Base-by-base conservation (phyloP, 192 early-diverging fungal genomes). In the Backusella liffmaniae region DNA sequence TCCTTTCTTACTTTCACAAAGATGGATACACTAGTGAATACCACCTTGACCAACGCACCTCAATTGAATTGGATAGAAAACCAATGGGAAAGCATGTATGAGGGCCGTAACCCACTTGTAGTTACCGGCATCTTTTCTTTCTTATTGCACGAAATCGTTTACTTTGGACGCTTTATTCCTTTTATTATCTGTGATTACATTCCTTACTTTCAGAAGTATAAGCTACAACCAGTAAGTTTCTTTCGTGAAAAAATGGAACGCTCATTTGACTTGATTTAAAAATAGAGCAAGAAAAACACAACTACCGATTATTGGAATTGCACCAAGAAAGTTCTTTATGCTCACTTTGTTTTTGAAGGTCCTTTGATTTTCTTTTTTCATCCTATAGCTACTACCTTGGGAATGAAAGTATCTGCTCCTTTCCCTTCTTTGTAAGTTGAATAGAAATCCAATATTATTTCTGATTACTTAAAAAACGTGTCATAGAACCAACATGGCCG, bases 341-440 rank as follows among this genome's bases (percentile, higher is more conserved):
- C 84, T 71, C 97, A 98, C 73, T 90, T 95, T 79, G 69, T 90
- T n/a, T 88, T 95, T 74, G 93, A 96, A 85, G 86, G 93, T 39
- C 97, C 96, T 67, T 84, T 98, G 87, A 95, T 97, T 90, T 86
- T 94, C 41, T 82, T 84, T 21, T 98, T 98, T 83, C 88, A 96
- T 79, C 96, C 95, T 2, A 80, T 94, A 67, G 95, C 93, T 5
- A 89, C 87, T 76, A 83, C 89, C 67, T 89, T 96, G 71, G 97
- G 96, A 26, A 97, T 97, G 90, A 85, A 91, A 37, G 92, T 96
- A 51, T 85, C 91, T 9, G 91, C 92, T 29, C 96, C 97, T 56
- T 91, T 98, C 76, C 97, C 97, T 6, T 81, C 88, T 73, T 90
- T 88, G 91, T 91, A 80, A 73, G 86, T 81, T 30, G 2, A 30